Evolutionary conservation across 441 rosid species (phyloP).

Genomic region (Metrosideros polymorpha): DNA sequence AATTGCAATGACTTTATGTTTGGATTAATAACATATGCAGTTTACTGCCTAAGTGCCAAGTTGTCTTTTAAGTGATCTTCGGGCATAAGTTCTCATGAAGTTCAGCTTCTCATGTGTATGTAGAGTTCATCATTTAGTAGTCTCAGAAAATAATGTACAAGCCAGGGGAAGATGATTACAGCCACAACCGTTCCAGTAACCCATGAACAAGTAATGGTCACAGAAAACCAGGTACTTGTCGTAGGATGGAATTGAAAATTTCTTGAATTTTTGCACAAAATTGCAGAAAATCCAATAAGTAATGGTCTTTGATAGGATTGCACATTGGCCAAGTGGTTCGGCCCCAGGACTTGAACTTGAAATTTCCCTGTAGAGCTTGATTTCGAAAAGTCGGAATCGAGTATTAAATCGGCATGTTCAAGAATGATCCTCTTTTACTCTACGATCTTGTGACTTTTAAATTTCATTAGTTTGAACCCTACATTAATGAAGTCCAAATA

Average conservation of each 20-base stretch:
- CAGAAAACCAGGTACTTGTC: not conserved
- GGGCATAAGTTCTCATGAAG: not conserved
- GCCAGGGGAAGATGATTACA: not conserved
- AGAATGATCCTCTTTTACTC: not conserved
- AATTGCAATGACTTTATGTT: not conserved
- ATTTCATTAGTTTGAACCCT: not conserved
- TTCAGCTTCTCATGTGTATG: not conserved
- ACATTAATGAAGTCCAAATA: not conserved
- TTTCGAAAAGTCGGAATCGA: not conserved
- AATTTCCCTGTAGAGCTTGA: not conserved
- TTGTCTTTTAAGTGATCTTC: not conserved
- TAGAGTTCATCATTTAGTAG: not conserved
- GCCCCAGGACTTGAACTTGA: not conserved
- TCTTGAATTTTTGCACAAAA: not conserved
- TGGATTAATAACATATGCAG: not conserved
- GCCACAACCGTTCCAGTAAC: not conserved
- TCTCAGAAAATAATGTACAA: not conserved
- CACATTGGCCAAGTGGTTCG: not conserved
- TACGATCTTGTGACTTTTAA: not conserved
- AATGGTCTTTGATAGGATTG: not conserved
- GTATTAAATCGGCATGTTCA: not conserved
- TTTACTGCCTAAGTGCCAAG: not conserved
- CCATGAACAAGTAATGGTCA: not conserved
- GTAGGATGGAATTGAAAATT: not conserved
- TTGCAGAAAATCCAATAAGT: not conserved